Evolutionary conservation across 768 basidiomycete species (phyloP).

Genomic region (Leccinum boreale): DNA sequence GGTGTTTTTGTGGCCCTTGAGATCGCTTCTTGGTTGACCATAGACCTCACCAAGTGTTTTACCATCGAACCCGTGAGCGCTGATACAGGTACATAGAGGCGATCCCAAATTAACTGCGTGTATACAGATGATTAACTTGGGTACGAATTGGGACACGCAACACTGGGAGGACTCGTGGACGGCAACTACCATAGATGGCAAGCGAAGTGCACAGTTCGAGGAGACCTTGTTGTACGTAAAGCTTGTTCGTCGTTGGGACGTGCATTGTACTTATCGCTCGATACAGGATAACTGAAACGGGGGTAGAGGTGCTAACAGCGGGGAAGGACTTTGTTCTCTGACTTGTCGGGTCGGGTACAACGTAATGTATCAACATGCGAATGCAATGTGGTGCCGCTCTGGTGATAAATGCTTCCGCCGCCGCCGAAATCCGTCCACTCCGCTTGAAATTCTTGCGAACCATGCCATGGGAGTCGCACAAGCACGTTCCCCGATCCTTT

Average conservation of each 20-base stretch:
- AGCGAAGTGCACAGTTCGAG: conserved; percentile 93
- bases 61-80: conserved; percentile 73
- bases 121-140: conserved; percentile 87
- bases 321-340: conserved; percentile 33
- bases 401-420: conserved; percentile 15
- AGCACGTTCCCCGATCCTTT: conserved; percentile 21
- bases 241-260: neutral
- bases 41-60: conserved; percentile 45
- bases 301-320: conserved; percentile 83
- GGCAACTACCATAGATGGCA: conserved; percentile 88
- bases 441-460: conserved; percentile 20
- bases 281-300: conserved; percentile 83
- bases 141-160: conserved; percentile 67
- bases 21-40: conserved; percentile 5
- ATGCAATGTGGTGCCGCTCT: conserved; percentile 13
- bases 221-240: conserved; percentile 85
- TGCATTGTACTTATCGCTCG: conserved; percentile 14
- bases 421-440: conserved; percentile 14
- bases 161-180: conserved; percentile 99
- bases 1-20: neutral
- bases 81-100: conserved; percentile 1
- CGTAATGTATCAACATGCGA: conserved; percentile 20
- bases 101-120: conserved; percentile 2
- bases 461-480: conserved; percentile 15
- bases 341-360: conserved; percentile 13